phyloP scores from a whole-genome alignment of 202 grass and related monocot genomes.

The Brachypodium distachyon region DNA sequence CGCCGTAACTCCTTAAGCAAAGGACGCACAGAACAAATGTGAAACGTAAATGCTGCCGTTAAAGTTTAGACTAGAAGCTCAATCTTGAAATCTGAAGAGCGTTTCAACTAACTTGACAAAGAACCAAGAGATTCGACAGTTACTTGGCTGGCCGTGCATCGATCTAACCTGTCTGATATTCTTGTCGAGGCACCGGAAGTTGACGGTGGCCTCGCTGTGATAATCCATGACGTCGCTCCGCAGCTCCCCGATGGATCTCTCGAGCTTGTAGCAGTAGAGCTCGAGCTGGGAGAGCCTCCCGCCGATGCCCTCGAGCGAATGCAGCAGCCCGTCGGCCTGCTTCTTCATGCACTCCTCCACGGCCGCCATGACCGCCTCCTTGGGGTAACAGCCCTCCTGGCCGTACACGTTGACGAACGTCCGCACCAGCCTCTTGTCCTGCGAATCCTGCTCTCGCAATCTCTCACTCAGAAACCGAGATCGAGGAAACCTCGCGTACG shows the following conservation, averaged over 20 bases:
- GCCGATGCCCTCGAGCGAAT: constrained; percentile 81
- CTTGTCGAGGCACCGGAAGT: constrained; percentile 83
- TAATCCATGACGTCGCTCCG: constrained; percentile 80
- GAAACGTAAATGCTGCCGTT: background rate
- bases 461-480: background rate
- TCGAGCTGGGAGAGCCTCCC: constrained; percentile 89
- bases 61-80: background rate
- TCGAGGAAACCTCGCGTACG: background rate
- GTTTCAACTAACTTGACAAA: background rate
- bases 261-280: constrained; percentile 92
- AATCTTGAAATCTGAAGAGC: background rate
- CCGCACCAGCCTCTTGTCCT: constrained; percentile 48
- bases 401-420: constrained; percentile 75
- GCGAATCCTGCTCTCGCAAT: constrained; percentile 29
- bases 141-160: background rate
- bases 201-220: constrained; percentile 56
- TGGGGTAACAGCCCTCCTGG: constrained; percentile 41
- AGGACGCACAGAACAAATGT: background rate
- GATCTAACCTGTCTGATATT: constrained; percentile 69
- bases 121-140: background rate
- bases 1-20: background rate
- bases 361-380: constrained; percentile 54
- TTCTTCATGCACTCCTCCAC: constrained; percentile 96
- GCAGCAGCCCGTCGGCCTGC: constrained; percentile 78
- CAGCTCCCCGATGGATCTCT: constrained; percentile 84